Conservation (phyloP, 2,329 filamentous ascomycete genomes). For the Ceratocystis harringtonii region DNA sequence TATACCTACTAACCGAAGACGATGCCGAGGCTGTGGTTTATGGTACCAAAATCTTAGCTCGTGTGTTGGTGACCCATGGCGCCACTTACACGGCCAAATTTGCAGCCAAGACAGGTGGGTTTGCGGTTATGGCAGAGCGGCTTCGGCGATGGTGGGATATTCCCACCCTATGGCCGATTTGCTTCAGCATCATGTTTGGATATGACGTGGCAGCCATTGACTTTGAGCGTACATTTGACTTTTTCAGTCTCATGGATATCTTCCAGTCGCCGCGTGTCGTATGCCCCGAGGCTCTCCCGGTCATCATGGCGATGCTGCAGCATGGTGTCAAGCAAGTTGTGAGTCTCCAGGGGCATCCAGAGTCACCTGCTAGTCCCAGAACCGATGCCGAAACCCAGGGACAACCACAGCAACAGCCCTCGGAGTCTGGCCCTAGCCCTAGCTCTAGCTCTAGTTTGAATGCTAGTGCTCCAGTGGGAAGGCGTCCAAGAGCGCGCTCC, state of each 20-base stretch:
- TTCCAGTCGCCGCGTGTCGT: slow-evolving; percentile 56
- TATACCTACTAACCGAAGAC: slow-evolving; percentile 79
- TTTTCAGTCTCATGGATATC: slow-evolving; percentile 56
- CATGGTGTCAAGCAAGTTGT: slow-evolving; percentile 61
- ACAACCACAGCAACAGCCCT: background rate
- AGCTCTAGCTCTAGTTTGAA: background rate
- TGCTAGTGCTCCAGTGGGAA: slow-evolving; percentile 17
- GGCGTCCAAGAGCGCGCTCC: slow-evolving; percentile 38
- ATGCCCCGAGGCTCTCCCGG: slow-evolving; percentile 62
- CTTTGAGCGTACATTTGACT: slow-evolving; percentile 57
- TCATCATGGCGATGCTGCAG: slow-evolving; percentile 77
- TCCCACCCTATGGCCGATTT: slow-evolving; percentile 70
- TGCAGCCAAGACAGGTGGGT: slow-evolving; percentile 67
- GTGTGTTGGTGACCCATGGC: slow-evolving; percentile 71
- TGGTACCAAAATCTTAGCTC: slow-evolving; percentile 67
- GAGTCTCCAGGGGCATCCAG: slow-evolving; percentile 44
- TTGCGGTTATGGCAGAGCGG: slow-evolving; percentile 67
- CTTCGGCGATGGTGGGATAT: slow-evolving; percentile 82
- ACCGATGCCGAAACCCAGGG: background rate
- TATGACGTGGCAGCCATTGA: slow-evolving; percentile 62
- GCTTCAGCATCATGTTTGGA: slow-evolving; percentile 78
- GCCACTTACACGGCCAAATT: slow-evolving; percentile 74
- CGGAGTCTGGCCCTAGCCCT: background rate
- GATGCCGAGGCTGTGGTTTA: slow-evolving; percentile 70
- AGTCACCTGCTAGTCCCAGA: slow-evolving; percentile 31